Evolutionary conservation across 495 filamentous ascomycete species (phyloP).

Genomic region (Talaromyces thailandensis): DNA sequence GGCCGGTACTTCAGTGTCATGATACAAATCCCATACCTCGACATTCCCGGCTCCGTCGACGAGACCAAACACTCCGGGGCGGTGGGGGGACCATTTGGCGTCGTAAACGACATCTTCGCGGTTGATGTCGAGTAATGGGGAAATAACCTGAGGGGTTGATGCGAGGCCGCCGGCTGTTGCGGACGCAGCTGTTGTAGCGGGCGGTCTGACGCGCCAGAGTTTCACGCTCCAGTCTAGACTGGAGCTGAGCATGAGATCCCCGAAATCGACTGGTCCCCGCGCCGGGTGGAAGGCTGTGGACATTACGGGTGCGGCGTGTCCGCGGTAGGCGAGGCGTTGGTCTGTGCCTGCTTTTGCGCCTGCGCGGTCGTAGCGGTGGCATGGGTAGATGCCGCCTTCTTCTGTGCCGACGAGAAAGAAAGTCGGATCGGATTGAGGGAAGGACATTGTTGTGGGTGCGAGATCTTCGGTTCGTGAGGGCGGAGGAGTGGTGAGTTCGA

Average conservation of each 20-base stretch:
- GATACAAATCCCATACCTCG: conserved; percentile 90
- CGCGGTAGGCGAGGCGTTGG: conserved; percentile 69
- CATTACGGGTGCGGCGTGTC: conserved; percentile 92
- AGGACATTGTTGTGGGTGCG: conserved; percentile 92
- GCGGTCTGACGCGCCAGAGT: conserved; percentile 83
- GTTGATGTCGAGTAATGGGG: conserved; percentile 77
- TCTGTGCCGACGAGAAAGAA: conserved; percentile 97
- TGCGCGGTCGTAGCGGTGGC: conserved; percentile 92
- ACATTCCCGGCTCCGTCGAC: conserved; percentile 91
- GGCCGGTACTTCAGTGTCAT: conserved; percentile 85
- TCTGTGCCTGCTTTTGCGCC: conserved; percentile 95
- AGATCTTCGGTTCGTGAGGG: conserved; percentile 90
- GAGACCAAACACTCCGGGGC: conserved; percentile 84
- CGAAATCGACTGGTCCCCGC: conserved; percentile 85
- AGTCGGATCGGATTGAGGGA: conserved; percentile 90
- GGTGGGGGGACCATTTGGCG: conserved; percentile 84
- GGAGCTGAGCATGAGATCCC: conserved; percentile 79
- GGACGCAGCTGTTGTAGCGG: conserved; percentile 37
- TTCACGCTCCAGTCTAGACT: conserved; percentile 95
- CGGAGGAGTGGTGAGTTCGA: conserved; percentile 76
- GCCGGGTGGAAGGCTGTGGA: conserved; percentile 91
- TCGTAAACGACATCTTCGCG: conserved; percentile 96
- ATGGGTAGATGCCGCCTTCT: conserved; percentile 90
- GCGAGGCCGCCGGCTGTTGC: conserved; percentile 29
- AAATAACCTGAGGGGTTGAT: conserved; percentile 32